phyloP scores from a whole-genome alignment of 768 basidiomycete species.

The Rhizopogon vinicolor region DNA sequence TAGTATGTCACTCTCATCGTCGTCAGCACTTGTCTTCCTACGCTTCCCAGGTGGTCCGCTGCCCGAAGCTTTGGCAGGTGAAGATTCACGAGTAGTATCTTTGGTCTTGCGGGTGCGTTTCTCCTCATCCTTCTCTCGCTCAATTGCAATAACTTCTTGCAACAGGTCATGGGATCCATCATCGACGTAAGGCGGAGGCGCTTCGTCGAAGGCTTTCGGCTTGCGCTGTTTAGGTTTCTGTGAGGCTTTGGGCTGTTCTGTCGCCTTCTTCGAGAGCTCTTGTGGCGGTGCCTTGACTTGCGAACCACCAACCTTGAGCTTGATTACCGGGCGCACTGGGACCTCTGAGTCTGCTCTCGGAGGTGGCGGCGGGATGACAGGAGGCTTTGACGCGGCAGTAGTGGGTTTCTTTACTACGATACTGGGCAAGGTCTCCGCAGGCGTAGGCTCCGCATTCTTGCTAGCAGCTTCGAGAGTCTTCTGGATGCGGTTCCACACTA shows the following conservation, averaged over 20 bases:
- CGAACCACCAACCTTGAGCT: slow-evolving; percentile 55
- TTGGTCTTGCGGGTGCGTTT: slow-evolving; percentile 39
- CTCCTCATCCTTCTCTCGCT: slow-evolving; percentile 58
- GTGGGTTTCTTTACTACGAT: slow-evolving; percentile 18
- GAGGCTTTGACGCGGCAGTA: background rate
- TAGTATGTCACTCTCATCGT: slow-evolving; percentile 58
- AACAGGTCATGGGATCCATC: slow-evolving; percentile 80
- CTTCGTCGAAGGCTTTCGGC: slow-evolving; percentile 39
- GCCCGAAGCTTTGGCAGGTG: slow-evolving; percentile 32
- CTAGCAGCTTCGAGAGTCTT: slow-evolving; percentile 73
- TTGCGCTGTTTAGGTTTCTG: slow-evolving; percentile 39
- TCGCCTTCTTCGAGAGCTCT: slow-evolving; percentile 22
- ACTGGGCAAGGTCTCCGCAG: slow-evolving; percentile 18
- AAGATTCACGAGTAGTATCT: slow-evolving; percentile 36
- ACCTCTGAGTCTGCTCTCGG: slow-evolving; percentile 34
- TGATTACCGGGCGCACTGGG: slow-evolving; percentile 54
- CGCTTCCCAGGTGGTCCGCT: slow-evolving; percentile 46
- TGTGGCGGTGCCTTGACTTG: slow-evolving; percentile 32
- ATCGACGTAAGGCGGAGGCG: slow-evolving; percentile 66
- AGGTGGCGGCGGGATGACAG: slow-evolving; percentile 16
- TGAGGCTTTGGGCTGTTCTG: slow-evolving; percentile 28
- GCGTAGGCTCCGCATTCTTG: slow-evolving; percentile 31
- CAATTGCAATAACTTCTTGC: slow-evolving; percentile 79
- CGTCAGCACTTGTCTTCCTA: slow-evolving; percentile 45
- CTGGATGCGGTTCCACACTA: slow-evolving; percentile 87